A percentile compares a stretch with the other conserved stretches of the same genome.
Evolutionary conservation across 768 basidiomycete genomes (phyloP).

Genomic region (Pulveroboletus sp.): DNA sequence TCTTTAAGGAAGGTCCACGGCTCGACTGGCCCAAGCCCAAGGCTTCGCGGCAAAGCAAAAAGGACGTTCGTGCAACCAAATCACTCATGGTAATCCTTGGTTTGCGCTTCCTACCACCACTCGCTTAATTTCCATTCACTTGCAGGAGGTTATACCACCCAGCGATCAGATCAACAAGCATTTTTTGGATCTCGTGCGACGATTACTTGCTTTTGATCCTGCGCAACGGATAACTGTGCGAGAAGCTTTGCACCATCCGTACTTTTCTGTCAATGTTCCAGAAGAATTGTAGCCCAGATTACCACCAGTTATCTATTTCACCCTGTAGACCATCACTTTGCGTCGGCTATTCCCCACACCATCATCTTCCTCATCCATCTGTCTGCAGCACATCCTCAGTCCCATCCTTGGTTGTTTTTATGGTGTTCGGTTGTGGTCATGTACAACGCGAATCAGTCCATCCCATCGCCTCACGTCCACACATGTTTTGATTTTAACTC

Average conservation of each 20-base stretch:
- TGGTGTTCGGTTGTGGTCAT: constrained; percentile 34
- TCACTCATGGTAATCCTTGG: constrained; percentile 57
- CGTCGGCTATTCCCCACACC: constrained; percentile 17
- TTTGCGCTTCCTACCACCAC: not conserved
- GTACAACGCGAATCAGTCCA: constrained; percentile 33
- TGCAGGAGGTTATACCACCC: constrained; percentile 79
- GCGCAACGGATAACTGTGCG: constrained; percentile 81
- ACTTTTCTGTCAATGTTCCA: constrained; percentile 67
- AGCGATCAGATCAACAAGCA: constrained; percentile 68
- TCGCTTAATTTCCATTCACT: constrained; percentile 5
- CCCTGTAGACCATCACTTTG: constrained; percentile 31
- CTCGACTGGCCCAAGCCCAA: constrained; percentile 92
- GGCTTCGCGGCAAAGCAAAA: constrained; percentile 85
- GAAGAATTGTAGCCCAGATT: constrained; percentile 54
- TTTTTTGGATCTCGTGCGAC: constrained; percentile 84
- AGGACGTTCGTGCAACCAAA: constrained; percentile 86
- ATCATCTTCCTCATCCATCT: constrained; percentile 22
- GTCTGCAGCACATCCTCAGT: constrained; percentile 19
- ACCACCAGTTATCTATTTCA: constrained; percentile 32
- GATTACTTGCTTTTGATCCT: constrained; percentile 87
- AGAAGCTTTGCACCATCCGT: constrained; percentile 84
- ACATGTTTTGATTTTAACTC: constrained; percentile 25
- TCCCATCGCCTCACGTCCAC: constrained; percentile 24
- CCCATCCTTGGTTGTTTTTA: constrained; percentile 33
- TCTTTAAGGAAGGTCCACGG: constrained; percentile 81